Percentiles rank a stretch among this genome's conserved stretches.
These are phyloP conservation scores for Isabelozyma gotoi DNA, from an alignment of 805 yeast species.

Conservation along the genomic window DNA sequence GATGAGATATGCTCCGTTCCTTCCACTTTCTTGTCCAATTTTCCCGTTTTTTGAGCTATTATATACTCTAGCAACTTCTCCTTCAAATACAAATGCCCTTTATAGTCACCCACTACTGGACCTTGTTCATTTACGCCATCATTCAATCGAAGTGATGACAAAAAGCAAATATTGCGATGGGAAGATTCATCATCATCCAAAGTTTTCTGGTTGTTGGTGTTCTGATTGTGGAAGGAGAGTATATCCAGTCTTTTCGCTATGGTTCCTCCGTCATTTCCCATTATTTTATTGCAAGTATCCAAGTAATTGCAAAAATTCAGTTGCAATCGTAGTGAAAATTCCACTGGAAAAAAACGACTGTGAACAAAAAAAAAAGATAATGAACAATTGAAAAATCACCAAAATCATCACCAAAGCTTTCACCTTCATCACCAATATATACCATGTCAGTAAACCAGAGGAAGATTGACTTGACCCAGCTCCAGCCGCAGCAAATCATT, in stretches of 20 bases:
- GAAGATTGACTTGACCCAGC: conserved; percentile 59
- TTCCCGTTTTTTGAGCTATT: conserved; percentile 27
- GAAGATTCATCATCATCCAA: conserved; percentile 18
- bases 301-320: not conserved
- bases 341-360: not conserved
- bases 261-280: conserved; percentile 71
- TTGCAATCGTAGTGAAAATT: not conserved
- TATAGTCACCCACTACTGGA: conserved; percentile 67
- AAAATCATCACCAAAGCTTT: not conserved
- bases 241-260: conserved; percentile 60
- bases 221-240: conserved; percentile 20
- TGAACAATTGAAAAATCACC: not conserved
- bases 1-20: conserved; percentile 19
- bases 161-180: conserved; percentile 50
- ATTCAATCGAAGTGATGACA: conserved; percentile 42
- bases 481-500: conserved; percentile 80
- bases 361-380: not conserved
- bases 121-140: conserved; percentile 13
- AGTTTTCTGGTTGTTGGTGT: conserved; percentile 13
- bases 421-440: not conserved
- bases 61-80: conserved; percentile 60
- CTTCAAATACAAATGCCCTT: conserved; percentile 65
- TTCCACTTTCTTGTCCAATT: conserved; percentile 11
- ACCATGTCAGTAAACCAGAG: conserved; percentile 9
- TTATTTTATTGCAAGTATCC: conserved; percentile 4